Base-by-base conservation (phyloP, 768 basidiomycete species). In the Leccinum disarticulatum region DNA sequence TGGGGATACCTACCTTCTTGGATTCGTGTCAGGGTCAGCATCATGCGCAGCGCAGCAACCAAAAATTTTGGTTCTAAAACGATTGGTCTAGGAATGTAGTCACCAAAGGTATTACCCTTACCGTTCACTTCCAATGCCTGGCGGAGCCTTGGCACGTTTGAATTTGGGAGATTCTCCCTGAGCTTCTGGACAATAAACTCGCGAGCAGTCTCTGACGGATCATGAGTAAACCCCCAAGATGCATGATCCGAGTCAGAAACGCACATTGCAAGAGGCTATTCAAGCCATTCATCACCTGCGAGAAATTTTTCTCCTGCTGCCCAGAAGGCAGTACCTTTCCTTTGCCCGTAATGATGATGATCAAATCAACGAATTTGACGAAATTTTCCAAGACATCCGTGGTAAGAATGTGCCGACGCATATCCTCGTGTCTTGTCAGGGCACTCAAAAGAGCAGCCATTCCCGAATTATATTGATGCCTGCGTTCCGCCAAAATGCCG, bases 371-470 rank as follows among this genome's bases (percentile, higher is more conserved):
- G 22, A 64, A 43, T 3, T 28, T 13, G 19, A 70, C 46, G 10
- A 70, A 52, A 17, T 17, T 59, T 1, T 62, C 33, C 50, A 70
- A 46, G 6, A 68, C 57, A 1, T 63, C 61, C 0, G 22, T 1
- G 2, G 64, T 62, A 36, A 70, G 66, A 43, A 70, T 59, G 28
- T 14, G 51, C 27, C 61, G 6, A 43, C 59, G 62, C 13, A 70
- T 35, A 31, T 36, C 17, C 49, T 36, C 5, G 50, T 70, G 66
- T 35, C 54, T 64, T 25, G 69, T 58, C 43, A 70, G 36, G n/a
- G 66, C 69, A 49, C 66, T 55, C 22, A 70, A 33, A n/a, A 70
- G 66, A 35, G 69, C 59, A 8, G 70, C 43, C 3, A 66, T 69
- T 54, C 69, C 61, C 4, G 62, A 56, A 31, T 58, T 52, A 25